Evolutionary conservation across 805 yeast species (phyloP).

Genomic region (Suhomyces canberraensis): DNA sequence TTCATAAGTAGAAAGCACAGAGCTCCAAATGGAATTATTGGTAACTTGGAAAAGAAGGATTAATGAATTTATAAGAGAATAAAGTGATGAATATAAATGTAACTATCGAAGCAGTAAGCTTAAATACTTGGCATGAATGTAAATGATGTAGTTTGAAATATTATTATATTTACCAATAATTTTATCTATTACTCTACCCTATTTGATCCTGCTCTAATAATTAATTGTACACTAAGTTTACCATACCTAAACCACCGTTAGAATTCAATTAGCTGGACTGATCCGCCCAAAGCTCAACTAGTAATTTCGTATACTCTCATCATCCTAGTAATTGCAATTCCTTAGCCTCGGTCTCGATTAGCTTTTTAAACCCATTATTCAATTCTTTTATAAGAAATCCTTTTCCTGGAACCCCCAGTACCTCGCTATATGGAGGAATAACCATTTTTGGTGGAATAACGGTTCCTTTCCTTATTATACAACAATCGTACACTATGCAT

Average conservation of each 20-base stretch:
- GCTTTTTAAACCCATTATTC: slow-evolving; percentile 29
- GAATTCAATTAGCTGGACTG: too few species aligned
- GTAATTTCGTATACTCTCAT: too few species aligned
- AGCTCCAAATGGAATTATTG: slow-evolving; percentile 4
- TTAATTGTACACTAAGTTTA: too few species aligned
- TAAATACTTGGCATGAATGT: too few species aligned
- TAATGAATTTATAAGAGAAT: neutral
- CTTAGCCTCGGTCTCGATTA: slow-evolving; percentile 37
- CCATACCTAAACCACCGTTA: too few species aligned
- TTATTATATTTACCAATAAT: too few species aligned
- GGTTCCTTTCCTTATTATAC: slow-evolving; percentile 42
- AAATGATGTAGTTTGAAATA: too few species aligned
- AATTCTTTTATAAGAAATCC: slow-evolving; percentile 24
- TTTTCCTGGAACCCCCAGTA: slow-evolving; percentile 38
- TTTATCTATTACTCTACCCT: too few species aligned
- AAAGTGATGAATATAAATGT: too few species aligned
- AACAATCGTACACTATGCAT: slow-evolving; percentile 50
- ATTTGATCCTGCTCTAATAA: too few species aligned
- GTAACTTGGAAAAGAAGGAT: slow-evolving; percentile 4
- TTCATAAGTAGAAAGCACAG: slow-evolving; percentile 2
- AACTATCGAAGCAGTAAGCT: too few species aligned
- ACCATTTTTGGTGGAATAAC: slow-evolving; percentile 40
- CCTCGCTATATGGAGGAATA: slow-evolving; percentile 53
- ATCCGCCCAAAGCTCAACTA: too few species aligned
- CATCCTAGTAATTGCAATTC: slow-evolving; percentile 10